phyloP scores from a whole-genome alignment of 2,329 filamentous ascomycete species.

The Graphium sp. region DNA sequence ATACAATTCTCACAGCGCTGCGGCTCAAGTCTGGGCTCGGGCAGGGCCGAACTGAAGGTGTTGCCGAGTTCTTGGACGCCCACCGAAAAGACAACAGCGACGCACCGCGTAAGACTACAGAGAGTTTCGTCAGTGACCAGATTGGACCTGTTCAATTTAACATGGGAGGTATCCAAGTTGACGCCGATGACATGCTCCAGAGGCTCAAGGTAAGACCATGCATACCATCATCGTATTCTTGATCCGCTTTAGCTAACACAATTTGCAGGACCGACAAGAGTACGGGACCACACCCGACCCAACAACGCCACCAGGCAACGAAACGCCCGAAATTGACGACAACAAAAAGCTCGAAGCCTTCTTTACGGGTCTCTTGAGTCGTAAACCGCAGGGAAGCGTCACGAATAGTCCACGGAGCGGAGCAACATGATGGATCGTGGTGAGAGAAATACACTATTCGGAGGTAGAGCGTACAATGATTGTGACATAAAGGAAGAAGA shows the following conservation, averaged over 20 bases:
- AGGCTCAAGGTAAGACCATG: constrained; percentile 53
- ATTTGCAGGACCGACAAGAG: constrained; percentile 35
- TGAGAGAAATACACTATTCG: too few relatives aligned
- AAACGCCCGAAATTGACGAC: constrained; percentile 25
- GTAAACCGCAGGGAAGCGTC: constrained; percentile 15
- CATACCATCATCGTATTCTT: neutral
- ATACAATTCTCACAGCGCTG: constrained; percentile 53
- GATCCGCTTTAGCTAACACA: constrained; percentile 9
- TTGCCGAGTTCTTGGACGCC: constrained; percentile 23
- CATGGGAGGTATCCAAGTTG: constrained; percentile 91
- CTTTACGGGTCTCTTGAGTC: constrained; percentile 42
- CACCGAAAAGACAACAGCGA: constrained; percentile 12
- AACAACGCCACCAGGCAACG: constrained; percentile 17
- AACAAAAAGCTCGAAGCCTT: constrained; percentile 42
- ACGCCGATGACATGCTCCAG: constrained; percentile 85
- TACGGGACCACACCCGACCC: constrained; percentile 26
- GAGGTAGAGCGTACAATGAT: too few relatives aligned
- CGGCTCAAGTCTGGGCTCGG: constrained; percentile 37
- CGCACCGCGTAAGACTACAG: constrained; percentile 16
- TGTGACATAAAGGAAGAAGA: neutral
- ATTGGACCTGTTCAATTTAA: constrained; percentile 96
- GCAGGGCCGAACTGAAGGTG: too few relatives aligned
- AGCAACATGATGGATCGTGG: too few relatives aligned
- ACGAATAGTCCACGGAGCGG: constrained; percentile 3
- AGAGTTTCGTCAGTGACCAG: constrained; percentile 49